Evolutionary conservation across 257 asterid species (phyloP).

Genomic region (Handroanthus guayacan): DNA sequence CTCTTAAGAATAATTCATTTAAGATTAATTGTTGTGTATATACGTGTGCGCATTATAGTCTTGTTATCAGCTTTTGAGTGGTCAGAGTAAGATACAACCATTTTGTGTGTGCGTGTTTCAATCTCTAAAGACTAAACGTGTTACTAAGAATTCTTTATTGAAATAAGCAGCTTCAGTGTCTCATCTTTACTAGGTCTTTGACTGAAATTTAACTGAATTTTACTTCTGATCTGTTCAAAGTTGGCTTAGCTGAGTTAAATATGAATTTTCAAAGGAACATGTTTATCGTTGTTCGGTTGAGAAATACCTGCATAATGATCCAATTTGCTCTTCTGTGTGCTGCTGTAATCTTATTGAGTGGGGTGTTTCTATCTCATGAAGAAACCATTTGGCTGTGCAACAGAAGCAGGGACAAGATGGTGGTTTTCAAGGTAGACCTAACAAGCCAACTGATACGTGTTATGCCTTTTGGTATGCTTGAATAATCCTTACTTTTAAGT

Average conservation of each 20-base stretch:
- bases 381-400: constrained; percentile 35
- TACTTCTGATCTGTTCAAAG: not conserved
- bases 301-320: not conserved
- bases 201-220: not conserved
- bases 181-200: too few species aligned
- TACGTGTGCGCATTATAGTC: too few species aligned
- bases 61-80: constrained; percentile 1
- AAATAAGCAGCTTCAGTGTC: not conserved
- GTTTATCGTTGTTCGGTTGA: not conserved
- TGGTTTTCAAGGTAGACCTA: constrained; percentile 91
- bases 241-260: not conserved
- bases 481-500: not conserved
- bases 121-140: not conserved
- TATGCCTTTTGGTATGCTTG: constrained; percentile 88
- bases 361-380: constrained; percentile 4
- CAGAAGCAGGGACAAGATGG: constrained; percentile 93
- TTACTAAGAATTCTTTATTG: not conserved
- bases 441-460: constrained; percentile 89
- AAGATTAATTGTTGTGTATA: too few species aligned
- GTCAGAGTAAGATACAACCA: not conserved
- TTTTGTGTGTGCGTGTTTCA: not conserved
- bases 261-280: not conserved
- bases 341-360: not conserved
- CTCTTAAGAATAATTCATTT: not conserved
- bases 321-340: not conserved